Evolutionary conservation across 805 yeast genomes (phyloP).

Genomic region (Blastobotrys muscicola): DNA sequence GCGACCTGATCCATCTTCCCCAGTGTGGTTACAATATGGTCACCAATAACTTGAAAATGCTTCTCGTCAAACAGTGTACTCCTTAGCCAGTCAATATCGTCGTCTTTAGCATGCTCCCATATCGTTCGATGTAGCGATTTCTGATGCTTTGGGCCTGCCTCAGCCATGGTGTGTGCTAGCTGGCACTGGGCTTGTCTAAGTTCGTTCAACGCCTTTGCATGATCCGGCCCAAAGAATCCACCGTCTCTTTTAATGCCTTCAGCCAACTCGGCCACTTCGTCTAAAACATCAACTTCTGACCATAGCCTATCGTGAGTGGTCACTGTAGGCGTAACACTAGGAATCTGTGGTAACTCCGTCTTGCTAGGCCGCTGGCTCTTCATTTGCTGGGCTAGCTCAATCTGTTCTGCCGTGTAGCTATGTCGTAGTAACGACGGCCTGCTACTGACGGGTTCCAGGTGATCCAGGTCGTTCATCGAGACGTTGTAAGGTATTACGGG

Average conservation of each 20-base stretch:
- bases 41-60: slow-evolving; percentile 43
- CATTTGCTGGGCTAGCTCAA: too few relatives aligned
- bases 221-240: slow-evolving; percentile 34
- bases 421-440: too few relatives aligned
- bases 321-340: slow-evolving; percentile 47
- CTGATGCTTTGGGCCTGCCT: slow-evolving; percentile 20
- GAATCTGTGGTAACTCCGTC: slow-evolving; percentile 31
- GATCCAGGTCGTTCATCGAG: too few relatives aligned
- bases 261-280: slow-evolving; percentile 62
- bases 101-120: slow-evolving; percentile 22
- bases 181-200: slow-evolving; percentile 49
- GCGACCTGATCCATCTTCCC: slow-evolving; percentile 44
- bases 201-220: slow-evolving; percentile 41
- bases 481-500: too few relatives aligned
- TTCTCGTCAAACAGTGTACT: slow-evolving; percentile 37
- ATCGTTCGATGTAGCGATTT: slow-evolving; percentile 20
- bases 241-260: slow-evolving; percentile 23
- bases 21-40: slow-evolving; percentile 41
- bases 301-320: slow-evolving; percentile 70
- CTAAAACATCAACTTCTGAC: slow-evolving; percentile 80
- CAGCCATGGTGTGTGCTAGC: slow-evolving; percentile 34
- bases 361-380: neutral
- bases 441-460: too few relatives aligned
- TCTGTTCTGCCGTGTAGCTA: too few relatives aligned
- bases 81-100: slow-evolving; percentile 26